These are phyloP conservation scores for Parastagonospora avenae DNA, from an alignment of 2,329 filamentous ascomycete species.

Conservation along the genomic window DNA sequence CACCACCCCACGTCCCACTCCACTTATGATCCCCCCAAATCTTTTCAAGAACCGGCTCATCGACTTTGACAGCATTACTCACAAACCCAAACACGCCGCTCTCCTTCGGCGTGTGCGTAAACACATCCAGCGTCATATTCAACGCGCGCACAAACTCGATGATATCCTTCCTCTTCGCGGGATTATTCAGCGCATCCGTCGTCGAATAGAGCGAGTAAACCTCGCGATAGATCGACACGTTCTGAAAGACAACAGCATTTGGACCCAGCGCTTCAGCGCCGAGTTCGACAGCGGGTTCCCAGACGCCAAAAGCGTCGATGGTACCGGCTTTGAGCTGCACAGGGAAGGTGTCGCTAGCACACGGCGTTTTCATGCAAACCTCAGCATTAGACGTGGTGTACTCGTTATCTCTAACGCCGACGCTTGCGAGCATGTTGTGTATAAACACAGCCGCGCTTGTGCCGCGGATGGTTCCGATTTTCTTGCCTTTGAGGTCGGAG, in stretches of 20 bases:
- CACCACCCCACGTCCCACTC: conserved; percentile 20
- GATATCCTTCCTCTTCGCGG: conserved; percentile 25
- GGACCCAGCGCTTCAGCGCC: conserved; percentile 18
- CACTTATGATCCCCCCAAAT: conserved; percentile 33
- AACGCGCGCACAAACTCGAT: conserved; percentile 32
- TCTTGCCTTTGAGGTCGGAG: conserved; percentile 30
- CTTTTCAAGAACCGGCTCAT: conserved; percentile 24
- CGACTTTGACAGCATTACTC: conserved; percentile 17
- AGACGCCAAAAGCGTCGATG: conserved; percentile 34
- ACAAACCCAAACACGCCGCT: conserved; percentile 20
- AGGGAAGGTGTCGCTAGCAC: conserved; percentile 22
- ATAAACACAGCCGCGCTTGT: conserved; percentile 26
- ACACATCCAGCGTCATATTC: conserved; percentile 26
- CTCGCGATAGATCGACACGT: conserved; percentile 28
- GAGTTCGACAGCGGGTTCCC: conserved; percentile 34
- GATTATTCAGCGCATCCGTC: conserved; percentile 25
- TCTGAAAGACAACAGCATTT: conserved; percentile 27
- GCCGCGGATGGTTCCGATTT: conserved; percentile 22
- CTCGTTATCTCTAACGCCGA: conserved; percentile 17
- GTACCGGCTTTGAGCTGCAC: conserved; percentile 13
- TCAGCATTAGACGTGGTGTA: conserved; percentile 24
- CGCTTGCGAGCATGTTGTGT: conserved; percentile 22
- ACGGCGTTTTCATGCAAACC: conserved; percentile 29
- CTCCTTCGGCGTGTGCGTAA: conserved; percentile 15
- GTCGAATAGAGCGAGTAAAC: conserved; percentile 31